Base-by-base conservation (phyloP, 2,329 filamentous ascomycete species). In the Byssothecium circinans region DNA sequence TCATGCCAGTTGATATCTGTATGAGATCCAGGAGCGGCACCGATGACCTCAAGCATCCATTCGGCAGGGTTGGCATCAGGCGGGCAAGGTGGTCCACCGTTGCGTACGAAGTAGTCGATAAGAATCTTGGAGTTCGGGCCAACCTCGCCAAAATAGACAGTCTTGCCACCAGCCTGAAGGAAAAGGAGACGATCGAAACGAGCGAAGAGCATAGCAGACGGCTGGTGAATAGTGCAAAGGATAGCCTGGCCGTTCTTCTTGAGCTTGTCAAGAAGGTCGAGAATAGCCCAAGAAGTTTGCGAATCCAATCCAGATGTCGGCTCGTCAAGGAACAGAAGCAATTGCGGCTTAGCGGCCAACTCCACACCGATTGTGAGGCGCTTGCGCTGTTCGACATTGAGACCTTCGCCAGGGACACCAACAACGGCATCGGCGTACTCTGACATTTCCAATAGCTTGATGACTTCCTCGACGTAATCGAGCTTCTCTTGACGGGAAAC, bases 211-310 rank as follows among this genome's bases (percentile, higher is more conserved):
- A 95, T 91, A 27, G 91, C 91, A 12, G 89, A 95, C n/a, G 92
- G 92, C 71, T 97, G 92, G 70, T 97, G 92, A 52, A 96, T 96
- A 0, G 92, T 96, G 75, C 91, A 96, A n/a, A 96, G 84, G 71
- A 96, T 89, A 42, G 92, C 91, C 43, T 71, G 68, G 14, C 92
- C 91, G 53, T 85, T 87, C 70, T 94, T 88, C 62, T 90, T 91
- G 27, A 96, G 79, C 73, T 95, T 96, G 72, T 95, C 87, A 32
- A 97, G 81, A 12, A 96, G 81, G 69, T 90, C 86, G 37, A 91
- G 80, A 66, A 96, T 96, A 54, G 89, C 88, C 89, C 90, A 96
- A 0, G 91, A 92, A 1, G 91, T 95, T 71, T 96, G 91, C 64
- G 85, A 89, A 72, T 96, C 92, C 17, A 96, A 83, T 77, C 92